These are phyloP conservation scores for Sequoia sempervirens DNA, from an alignment of 75 land plant species.

Conservation along the genomic window DNA sequence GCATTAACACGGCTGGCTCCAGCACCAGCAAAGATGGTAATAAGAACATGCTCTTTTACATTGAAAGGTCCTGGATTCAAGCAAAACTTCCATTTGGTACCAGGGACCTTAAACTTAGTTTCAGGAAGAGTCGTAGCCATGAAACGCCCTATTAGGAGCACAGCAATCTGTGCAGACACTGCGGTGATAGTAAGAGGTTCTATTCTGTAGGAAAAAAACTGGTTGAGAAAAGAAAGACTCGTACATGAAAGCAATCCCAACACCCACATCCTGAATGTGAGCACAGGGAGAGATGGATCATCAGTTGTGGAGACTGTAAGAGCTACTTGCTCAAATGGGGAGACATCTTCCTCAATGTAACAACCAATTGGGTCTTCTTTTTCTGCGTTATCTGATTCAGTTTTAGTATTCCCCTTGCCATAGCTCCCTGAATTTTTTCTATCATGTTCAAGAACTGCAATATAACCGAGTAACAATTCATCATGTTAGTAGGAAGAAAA, in stretches of 20 bases:
- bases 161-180: slow-evolving; percentile 32
- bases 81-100: slow-evolving; percentile 20
- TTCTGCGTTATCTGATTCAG: not conserved
- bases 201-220: slow-evolving; percentile 42
- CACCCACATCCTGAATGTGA: slow-evolving; percentile 42
- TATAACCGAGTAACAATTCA: not conserved
- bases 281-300: slow-evolving; percentile 26
- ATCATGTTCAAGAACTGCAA: not conserved
- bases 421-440: not conserved
- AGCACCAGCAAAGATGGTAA: slow-evolving; percentile 71
- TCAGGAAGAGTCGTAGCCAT: slow-evolving; percentile 45
- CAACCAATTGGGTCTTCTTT: not conserved
- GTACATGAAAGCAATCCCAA: slow-evolving; percentile 38
- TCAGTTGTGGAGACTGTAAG: slow-evolving; percentile 37
- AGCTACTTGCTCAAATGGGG: slow-evolving; percentile 38
- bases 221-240: slow-evolving; percentile 39
- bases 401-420: not conserved
- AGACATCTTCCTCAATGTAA: slow-evolving; percentile 9
- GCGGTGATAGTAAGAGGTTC: slow-evolving; percentile 37
- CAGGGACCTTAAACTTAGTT: slow-evolving; percentile 10
- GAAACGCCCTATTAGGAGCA: slow-evolving; percentile 23
- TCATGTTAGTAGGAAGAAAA: too few species aligned
- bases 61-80: slow-evolving; percentile 73
- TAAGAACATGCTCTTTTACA: slow-evolving; percentile 64
- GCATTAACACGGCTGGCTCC: slow-evolving; percentile 49